These are phyloP conservation scores for Glonium stellatum DNA, from an alignment of 495 filamentous ascomycete genomes.

Conservation along the genomic window DNA sequence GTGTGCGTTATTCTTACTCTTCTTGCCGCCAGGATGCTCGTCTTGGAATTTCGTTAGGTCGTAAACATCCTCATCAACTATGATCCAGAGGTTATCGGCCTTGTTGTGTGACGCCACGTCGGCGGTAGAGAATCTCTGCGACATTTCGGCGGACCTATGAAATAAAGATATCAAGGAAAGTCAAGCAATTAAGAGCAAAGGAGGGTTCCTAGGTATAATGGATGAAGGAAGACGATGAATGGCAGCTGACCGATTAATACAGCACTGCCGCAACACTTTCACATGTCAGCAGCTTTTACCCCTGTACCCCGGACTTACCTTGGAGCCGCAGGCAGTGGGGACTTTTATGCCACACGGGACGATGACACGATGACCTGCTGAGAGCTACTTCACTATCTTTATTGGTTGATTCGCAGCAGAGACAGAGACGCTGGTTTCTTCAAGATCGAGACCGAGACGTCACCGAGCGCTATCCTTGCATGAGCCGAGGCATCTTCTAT, in stretches of 20 bases:
- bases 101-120: conserved; percentile 92
- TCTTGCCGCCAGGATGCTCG: conserved; percentile 94
- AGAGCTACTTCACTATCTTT: background rate
- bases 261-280: background rate
- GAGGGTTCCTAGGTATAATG: background rate
- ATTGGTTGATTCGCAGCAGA: background rate
- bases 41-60: conserved; percentile 92
- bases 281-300: background rate
- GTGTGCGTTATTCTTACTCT: conserved; percentile 51
- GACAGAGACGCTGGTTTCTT: background rate
- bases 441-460: background rate
- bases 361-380: background rate
- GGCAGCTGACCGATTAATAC: conserved; percentile 4
- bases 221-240: conserved; percentile 3
- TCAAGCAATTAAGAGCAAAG: conserved; percentile 3
- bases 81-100: conserved; percentile 74
- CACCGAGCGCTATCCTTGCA: background rate
- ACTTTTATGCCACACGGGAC: background rate
- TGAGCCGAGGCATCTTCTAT: background rate
- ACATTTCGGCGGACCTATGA: conserved; percentile 52
- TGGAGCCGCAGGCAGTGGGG: background rate
- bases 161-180: conserved; percentile 3
- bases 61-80: conserved; percentile 94
- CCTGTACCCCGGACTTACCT: background rate
- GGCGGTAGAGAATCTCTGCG: conserved; percentile 71